Percentiles rank a stretch among this genome's conserved stretches.
phyloP scores from a whole-genome alignment of 2,329 filamentous ascomycete species.

The Cordyceps tenuipes region DNA sequence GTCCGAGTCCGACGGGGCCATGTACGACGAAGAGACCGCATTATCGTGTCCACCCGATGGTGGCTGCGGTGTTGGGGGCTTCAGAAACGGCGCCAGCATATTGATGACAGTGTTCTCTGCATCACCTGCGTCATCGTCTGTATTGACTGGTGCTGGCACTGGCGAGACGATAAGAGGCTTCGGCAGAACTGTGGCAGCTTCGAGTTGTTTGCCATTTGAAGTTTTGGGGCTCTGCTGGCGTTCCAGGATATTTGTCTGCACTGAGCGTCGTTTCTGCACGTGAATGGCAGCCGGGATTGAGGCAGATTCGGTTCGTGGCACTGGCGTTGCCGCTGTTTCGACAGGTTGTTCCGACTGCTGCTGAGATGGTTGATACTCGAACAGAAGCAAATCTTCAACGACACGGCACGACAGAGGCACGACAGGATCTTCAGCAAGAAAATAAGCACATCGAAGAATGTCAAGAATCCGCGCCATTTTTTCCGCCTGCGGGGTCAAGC shows the following conservation, averaged over 20 bases:
- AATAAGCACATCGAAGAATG: slow-evolving; percentile 39
- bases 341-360: neutral
- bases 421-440: slow-evolving; percentile 32
- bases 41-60: slow-evolving; percentile 24
- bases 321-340: neutral
- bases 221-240: neutral
- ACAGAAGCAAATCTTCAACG: slow-evolving; percentile 22
- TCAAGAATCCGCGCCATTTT: slow-evolving; percentile 40
- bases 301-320: neutral
- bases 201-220: neutral
- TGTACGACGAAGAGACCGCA: slow-evolving; percentile 43
- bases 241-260: neutral
- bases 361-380: slow-evolving; percentile 21
- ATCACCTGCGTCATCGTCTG: slow-evolving; percentile 20
- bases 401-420: slow-evolving; percentile 30
- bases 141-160: slow-evolving; percentile 11
- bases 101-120: slow-evolving; percentile 34
- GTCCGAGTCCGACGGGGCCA: slow-evolving; percentile 40
- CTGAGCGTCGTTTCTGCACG: slow-evolving; percentile 4
- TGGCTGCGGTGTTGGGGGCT: slow-evolving; percentile 35
- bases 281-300: neutral
- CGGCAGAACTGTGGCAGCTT: neutral
- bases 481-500: slow-evolving; percentile 27
- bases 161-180: neutral
- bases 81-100: slow-evolving; percentile 42